These are phyloP conservation scores for Penicillium cosmopolitanum DNA, from an alignment of 495 filamentous ascomycete species.

Conservation along the genomic window DNA sequence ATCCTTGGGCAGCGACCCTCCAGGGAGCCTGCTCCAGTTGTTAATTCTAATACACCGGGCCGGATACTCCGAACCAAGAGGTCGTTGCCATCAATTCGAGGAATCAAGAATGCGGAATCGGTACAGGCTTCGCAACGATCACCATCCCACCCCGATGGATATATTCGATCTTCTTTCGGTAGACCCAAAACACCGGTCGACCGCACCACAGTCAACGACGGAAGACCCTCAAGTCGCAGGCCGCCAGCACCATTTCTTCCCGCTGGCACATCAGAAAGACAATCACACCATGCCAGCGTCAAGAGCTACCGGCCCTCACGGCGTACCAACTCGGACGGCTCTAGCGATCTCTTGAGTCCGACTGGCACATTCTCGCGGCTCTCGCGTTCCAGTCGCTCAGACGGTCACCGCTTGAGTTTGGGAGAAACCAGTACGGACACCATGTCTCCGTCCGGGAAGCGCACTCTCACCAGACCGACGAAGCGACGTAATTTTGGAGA, in stretches of 20 bases:
- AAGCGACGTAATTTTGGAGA: conserved; percentile 83
- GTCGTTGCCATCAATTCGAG: conserved; percentile 80
- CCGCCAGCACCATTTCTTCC: conserved; percentile 78
- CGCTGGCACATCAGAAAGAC: conserved; percentile 69
- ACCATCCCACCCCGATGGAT: conserved; percentile 45
- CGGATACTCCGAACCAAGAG: conserved; percentile 83
- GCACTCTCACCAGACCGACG: conserved; percentile 72
- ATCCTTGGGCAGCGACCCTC: conserved; percentile 61
- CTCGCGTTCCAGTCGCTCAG: conserved; percentile 50
- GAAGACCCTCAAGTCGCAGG: conserved; percentile 59
- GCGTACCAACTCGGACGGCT: conserved; percentile 72
- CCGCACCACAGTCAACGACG: conserved; percentile 52
- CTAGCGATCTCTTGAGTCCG: conserved; percentile 51
- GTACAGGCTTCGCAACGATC: conserved; percentile 36
- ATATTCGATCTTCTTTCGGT: conserved; percentile 45
- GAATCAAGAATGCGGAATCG: conserved; percentile 43
- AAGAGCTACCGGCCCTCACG: conserved; percentile 72
- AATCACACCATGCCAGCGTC: conserved; percentile 77
- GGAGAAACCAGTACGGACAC: conserved; percentile 52
- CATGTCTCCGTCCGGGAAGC: conserved; percentile 54
- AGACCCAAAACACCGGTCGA: conserved; percentile 78
- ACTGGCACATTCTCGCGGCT: conserved; percentile 54
- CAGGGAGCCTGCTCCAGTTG: conserved; percentile 47
- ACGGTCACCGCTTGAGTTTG: conserved; percentile 44
- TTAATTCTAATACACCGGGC: conserved; percentile 68